Percentiles rank a stretch among this genome's conserved stretches.
These are phyloP conservation scores for Scutellaria minor DNA, from an alignment of 257 asterid species.

Conservation along the genomic window DNA sequence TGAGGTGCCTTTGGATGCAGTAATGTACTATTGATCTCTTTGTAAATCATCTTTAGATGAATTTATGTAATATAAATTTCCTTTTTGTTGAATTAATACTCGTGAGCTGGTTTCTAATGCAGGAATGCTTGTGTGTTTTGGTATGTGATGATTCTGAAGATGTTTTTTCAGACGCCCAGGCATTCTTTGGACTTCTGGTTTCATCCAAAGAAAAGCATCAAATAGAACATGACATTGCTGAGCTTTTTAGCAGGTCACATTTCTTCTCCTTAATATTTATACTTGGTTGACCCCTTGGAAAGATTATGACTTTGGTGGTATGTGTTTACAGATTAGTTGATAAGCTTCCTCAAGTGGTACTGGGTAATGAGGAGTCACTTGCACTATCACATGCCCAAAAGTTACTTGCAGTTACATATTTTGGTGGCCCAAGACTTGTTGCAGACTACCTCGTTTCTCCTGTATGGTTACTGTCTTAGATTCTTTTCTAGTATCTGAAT, in stretches of 20 bases:
- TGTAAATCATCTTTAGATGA: conserved; percentile 15
- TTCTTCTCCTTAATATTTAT: conserved; percentile 19
- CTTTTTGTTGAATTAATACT: conserved; percentile 18
- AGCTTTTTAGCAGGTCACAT: conserved; percentile 69
- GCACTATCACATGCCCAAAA: conserved; percentile 79
- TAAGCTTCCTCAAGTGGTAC: conserved; percentile 83
- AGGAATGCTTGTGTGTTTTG: conserved; percentile 80
- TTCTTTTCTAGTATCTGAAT: conserved; percentile 28
- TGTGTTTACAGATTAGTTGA: conserved; percentile 72
- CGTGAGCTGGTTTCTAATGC: conserved; percentile 43
- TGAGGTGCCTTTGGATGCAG: conserved; percentile 20
- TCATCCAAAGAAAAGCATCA: conserved; percentile 54
- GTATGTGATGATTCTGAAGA: conserved; percentile 85
- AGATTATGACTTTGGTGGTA: neutral
- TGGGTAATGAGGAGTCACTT: conserved; percentile 75
- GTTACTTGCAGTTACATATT: conserved; percentile 76
- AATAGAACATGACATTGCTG: conserved; percentile 56
- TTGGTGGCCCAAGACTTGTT: conserved; percentile 80
- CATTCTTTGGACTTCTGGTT: conserved; percentile 51
- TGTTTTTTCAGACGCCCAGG: conserved; percentile 72
- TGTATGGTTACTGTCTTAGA: conserved; percentile 49
- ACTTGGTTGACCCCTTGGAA: conserved; percentile 28
- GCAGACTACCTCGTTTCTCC: conserved; percentile 78
- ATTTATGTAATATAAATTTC: conserved; percentile 15
- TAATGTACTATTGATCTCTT: conserved; percentile 14